These are phyloP conservation scores for Talaromyces thailandensis DNA, from an alignment of 495 filamentous ascomycete species.

Conservation along the genomic window DNA sequence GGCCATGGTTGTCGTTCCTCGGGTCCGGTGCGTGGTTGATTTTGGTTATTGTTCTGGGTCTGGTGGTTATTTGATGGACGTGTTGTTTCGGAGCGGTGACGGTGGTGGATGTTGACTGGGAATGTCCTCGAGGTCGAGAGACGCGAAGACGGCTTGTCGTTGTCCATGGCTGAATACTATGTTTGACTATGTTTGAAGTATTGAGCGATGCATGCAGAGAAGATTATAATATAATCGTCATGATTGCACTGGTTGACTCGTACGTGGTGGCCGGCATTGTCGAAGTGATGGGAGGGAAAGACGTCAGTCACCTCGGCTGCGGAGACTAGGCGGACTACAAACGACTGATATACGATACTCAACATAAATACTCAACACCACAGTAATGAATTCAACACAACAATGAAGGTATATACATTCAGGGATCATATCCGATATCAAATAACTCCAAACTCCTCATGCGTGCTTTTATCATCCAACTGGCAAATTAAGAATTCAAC, in stretches of 20 bases:
- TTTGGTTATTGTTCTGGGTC: neutral
- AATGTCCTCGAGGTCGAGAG: constrained; percentile 3
- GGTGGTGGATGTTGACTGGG: constrained; percentile 5
- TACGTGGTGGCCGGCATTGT: too few species aligned
- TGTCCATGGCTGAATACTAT: too few species aligned
- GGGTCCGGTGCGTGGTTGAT: neutral
- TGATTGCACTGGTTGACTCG: too few species aligned
- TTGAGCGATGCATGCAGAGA: too few species aligned
- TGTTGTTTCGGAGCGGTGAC: constrained; percentile 1
- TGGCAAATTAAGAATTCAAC: constrained; percentile 64
- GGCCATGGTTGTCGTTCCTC: constrained; percentile 11
- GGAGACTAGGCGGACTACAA: neutral
- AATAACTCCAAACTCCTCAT: constrained; percentile 5
- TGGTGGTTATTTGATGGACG: neutral
- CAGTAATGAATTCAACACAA: neutral
- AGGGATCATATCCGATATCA: neutral
- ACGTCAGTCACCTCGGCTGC: neutral
- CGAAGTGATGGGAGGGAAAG: too few species aligned
- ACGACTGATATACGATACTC: neutral
- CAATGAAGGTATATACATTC: neutral
- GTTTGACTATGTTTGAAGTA: too few species aligned
- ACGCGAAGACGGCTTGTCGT: neutral
- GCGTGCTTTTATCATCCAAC: neutral
- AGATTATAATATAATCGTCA: too few species aligned
- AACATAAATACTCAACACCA: neutral